Evolutionary conservation across 1,284 basidiomycete genomes (phyloP), one percentile per base, ranked within the genome.

Genomic region (Naganishia liquefaciens): DNA sequence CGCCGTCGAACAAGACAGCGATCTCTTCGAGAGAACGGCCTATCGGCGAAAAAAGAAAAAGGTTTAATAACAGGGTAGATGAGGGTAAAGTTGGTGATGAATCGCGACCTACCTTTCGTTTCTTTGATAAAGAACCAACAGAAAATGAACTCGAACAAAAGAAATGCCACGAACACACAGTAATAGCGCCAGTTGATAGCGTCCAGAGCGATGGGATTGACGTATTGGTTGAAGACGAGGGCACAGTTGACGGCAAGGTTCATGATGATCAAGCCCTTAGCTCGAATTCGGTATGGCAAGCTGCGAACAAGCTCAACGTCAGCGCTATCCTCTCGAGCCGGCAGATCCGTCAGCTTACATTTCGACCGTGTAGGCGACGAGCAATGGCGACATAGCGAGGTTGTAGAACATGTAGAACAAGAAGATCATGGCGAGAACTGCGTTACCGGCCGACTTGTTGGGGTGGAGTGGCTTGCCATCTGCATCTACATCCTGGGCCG

Each of bases 401-500:
- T 77, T 75, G 71, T 77, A 77, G 63, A 72, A 73, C 15, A 63
- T 69, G 62, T 77, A 77, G 84, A 86, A 75, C 64, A 90, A 19
- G 83, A 88, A 90, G 76, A 90, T 87, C 79, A 89, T 87, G 3
- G 84, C 88, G 68, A 90, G 86, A 75, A 89, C 84, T 11, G 86
- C 83, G 69, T 88, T 83, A 19, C 69, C 72, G 33, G 69, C 55
- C 4, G 64, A 49, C 30, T 28, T 52, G 47, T 70, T 60, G 42
- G 68, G 64, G 46, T 62, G 52, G 13, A 57, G 21, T 2, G 27
- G 30, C 25, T 39, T 43, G 13, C 54, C 68, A 17, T 65, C 50
- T 10, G 54, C 42, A 39, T 63, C 57, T 23, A 65, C 50, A 19
- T 66, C 66, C 2, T 86, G 84, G 2, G 76, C 73, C 6, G 76